Percentiles rank a stretch among this genome's conserved stretches.
Conservation (phyloP, 805 yeast species). For the Ogataea paradorogensis region DNA sequence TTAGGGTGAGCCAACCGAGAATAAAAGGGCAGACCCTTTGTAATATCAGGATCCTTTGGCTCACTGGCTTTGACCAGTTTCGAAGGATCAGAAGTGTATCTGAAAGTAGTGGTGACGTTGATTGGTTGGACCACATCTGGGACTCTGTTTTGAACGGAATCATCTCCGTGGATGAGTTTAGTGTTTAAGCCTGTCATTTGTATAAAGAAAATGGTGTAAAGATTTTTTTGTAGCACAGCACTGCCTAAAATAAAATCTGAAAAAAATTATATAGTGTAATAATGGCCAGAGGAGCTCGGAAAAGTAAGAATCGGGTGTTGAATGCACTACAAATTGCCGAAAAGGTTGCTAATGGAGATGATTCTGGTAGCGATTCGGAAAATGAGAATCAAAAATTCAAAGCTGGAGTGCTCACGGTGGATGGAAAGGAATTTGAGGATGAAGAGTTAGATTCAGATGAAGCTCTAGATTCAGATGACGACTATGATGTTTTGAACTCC, state of each 20-base stretch:
- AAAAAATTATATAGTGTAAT: slow-evolving; percentile 3
- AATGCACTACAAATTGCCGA: slow-evolving; percentile 32
- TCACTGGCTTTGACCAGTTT: slow-evolving; percentile 47
- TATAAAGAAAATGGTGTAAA: neutral
- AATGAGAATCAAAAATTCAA: slow-evolving; percentile 12
- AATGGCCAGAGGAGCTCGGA: slow-evolving; percentile 12
- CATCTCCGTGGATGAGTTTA: slow-evolving; percentile 69
- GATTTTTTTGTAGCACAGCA: slow-evolving; percentile 1
- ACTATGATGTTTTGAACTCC: slow-evolving; percentile 56
- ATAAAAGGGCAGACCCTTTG: slow-evolving; percentile 44
- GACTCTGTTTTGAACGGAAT: slow-evolving; percentile 47
- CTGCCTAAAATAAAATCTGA: slow-evolving; percentile 7
- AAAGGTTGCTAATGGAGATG: slow-evolving; percentile 16
- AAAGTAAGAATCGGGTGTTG: slow-evolving; percentile 20
- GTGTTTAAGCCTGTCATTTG: slow-evolving; percentile 53
- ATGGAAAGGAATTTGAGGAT: slow-evolving; percentile 35
- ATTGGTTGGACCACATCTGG: slow-evolving; percentile 77
- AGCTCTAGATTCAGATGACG: slow-evolving; percentile 81
- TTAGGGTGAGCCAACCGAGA: slow-evolving; percentile 78
- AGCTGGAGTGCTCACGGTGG: slow-evolving; percentile 10
- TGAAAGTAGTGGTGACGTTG: slow-evolving; percentile 75
- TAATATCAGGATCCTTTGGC: slow-evolving; percentile 18
- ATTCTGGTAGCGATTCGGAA: slow-evolving; percentile 12
- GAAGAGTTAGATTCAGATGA: slow-evolving; percentile 65
- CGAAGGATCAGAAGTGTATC: slow-evolving; percentile 59